Evolutionary conservation across 495 filamentous ascomycete species (phyloP), one percentile per base, ranked within the genome.

Genomic region (Penicillium paradoxum): DNA sequence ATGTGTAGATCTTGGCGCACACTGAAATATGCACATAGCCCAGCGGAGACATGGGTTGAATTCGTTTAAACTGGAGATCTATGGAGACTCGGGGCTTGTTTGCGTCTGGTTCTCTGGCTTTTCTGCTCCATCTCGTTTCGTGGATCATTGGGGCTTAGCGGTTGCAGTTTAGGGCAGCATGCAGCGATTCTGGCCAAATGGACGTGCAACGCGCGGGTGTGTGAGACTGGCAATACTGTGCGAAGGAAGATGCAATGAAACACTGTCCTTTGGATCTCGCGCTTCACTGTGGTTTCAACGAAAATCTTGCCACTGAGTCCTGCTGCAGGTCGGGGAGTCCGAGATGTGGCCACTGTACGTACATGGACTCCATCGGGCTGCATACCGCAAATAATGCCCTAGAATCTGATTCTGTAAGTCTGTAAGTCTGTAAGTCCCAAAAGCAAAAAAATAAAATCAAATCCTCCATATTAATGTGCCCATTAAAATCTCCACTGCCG

Each of bases 81-180:
- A 32, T 27, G 24, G 24, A 27, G 24, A 27, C 24, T 51, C 48
- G 27, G 37, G 25, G 13, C 2, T 33, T 43, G 33, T 41, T 11
- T 51, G 10, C 22, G 32, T 41, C 1, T 25, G 33, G 14, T n/a
- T 34, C 21, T 21, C 19, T n/a, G 14, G n/a, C 15, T 46, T 17
- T 24, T 27, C 19, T 11, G 32, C 30, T 41, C 7, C 24, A 22
- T 38, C 37, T 39, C 42, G 43, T 59, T 62, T 53, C 55, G 47
- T 58, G 58, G 62, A 65, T 65, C 54, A 56, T 55, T 39, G 63
- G 63, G 63, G 63, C 63, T 65, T 63, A 63, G 63, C 60, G 57
- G 54, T 63, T 63, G 60, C 63, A 63, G 60, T 66, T 66, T 66
- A 51, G 57, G 55, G 63, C 60, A 63, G 56, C 57, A 37, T 66